Evolutionary conservation across 805 yeast genomes (phyloP), one percentile per base, ranked within the genome.

Genomic region (Wickerhamomyces strasburgensis): DNA sequence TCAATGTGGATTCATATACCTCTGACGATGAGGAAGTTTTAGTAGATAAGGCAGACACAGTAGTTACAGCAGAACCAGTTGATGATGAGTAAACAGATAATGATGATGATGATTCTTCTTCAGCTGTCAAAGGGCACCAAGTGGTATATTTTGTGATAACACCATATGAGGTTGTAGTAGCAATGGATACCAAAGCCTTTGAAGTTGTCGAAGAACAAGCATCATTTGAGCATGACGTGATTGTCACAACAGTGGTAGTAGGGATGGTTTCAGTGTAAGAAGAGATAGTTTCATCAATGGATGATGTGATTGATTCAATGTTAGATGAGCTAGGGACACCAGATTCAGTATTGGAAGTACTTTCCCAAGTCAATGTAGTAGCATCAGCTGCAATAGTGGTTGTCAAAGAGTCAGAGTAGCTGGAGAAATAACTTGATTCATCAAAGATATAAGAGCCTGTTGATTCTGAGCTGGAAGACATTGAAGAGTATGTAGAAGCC

Each of bases 121-220:
- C 18, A 6, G 36, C 30, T 8, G 47, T 38, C 9, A 52, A 29
- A 17, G 55, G 56, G 34, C 57, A 49, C 38, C 42, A 51, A 16
- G 58, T 54, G 13, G 56, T 52, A 24, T 40, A 46, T 15, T 38
- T 46, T 14, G 54, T 51, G 14, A 46, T 35, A 14, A 40, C 55
- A 46, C 62, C 63, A 47, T 49, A 39, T 18, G 49, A 47, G 29
- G 65, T 61, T 28, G 54, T 55, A 23, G 68, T 64, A 21, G 62
- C 61, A 29, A 59, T 50, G 5, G 52, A 34, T 5, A 51, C 46
- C 19, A 44, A 29, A 8, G 54, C 52, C 3, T 44, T 30, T 2
- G 52, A 36, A 13, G 40, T 27, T 1, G 51, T 46, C 4, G 29
- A 15, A 5, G 34, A 13, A 19, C 57, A 50, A 7, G 14, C 39